Evolutionary conservation across 257 asterid genomes (phyloP).

Genomic region (Coffea canephora): DNA sequence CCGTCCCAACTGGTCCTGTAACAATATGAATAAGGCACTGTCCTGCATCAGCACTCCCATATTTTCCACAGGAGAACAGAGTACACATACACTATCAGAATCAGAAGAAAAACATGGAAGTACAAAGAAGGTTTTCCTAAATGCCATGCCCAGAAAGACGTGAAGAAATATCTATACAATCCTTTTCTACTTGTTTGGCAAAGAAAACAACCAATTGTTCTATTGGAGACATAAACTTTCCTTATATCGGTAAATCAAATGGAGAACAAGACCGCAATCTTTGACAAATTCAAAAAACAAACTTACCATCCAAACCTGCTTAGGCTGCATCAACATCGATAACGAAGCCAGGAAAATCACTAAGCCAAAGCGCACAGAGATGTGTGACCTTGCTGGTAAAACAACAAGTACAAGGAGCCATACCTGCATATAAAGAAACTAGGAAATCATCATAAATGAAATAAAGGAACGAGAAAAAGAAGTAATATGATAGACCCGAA

Average conservation of each 20-base stretch:
- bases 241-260: background rate
- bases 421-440: slow-evolving; percentile 46
- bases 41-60: slow-evolving; percentile 45
- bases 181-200: too few relatives aligned
- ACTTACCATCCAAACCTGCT: slow-evolving; percentile 86
- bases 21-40: slow-evolving; percentile 42
- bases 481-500: background rate
- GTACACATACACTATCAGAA: background rate
- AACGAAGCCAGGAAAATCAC: slow-evolving; percentile 58
- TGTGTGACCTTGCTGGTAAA: slow-evolving; percentile 75
- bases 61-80: slow-evolving; percentile 20
- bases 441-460: slow-evolving; percentile 12
- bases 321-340: slow-evolving; percentile 74
- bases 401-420: slow-evolving; percentile 87
- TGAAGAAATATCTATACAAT: background rate
- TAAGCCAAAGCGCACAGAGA: slow-evolving; percentile 58
- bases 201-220: background rate
- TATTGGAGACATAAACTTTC: background rate
- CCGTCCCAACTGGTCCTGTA: slow-evolving; percentile 96
- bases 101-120: background rate
- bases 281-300: slow-evolving; percentile 5
- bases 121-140: background rate
- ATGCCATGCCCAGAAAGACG: background rate
- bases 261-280: background rate
- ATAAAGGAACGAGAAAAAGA: background rate